Evolutionary conservation across 179 eudicot species (phyloP).

Genomic region (Dionaea muscipula): DNA sequence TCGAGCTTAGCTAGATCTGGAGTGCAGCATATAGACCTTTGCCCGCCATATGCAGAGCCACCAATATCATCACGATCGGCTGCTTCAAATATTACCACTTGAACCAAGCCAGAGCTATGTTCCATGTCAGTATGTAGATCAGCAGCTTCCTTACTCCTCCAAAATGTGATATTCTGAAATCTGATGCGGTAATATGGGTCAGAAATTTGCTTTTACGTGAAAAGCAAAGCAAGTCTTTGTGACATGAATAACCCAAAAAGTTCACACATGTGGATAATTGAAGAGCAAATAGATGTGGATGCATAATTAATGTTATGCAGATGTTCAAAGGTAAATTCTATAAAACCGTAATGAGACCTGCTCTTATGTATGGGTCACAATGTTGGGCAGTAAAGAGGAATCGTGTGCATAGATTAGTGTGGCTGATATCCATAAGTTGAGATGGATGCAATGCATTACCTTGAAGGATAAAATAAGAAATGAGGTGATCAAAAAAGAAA

Average conservation of each 20-base stretch:
- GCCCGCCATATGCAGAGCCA: slow-evolving; percentile 96
- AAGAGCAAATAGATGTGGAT: background rate
- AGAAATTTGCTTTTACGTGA: background rate
- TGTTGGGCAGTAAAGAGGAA: no score
- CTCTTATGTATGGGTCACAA: no score
- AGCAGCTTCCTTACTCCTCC: slow-evolving; percentile 70
- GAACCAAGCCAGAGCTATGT: slow-evolving; percentile 64
- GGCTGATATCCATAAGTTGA: no score
- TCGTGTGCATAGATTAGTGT: no score
- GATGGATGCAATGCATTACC: no score
- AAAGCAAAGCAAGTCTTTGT: background rate
- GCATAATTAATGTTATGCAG: no score
- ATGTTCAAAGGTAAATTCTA: no score
- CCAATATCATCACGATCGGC: slow-evolving; percentile 94
- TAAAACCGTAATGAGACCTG: no score
- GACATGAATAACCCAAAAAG: background rate
- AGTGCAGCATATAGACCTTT: slow-evolving; percentile 93
- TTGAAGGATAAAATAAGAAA: no score
- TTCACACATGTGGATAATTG: background rate
- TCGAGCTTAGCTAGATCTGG: slow-evolving; percentile 95
- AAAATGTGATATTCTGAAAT: slow-evolving; percentile 81
- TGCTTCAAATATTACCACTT: slow-evolving; percentile 77
- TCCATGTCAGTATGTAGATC: slow-evolving; percentile 36
- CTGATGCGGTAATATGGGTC: slow-evolving; percentile 22
- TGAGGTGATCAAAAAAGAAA: no score